Evolutionary conservation across 257 asterid species (phyloP), one percentile per base, ranked within the genome.

Genomic region (Solanum pennellii): DNA sequence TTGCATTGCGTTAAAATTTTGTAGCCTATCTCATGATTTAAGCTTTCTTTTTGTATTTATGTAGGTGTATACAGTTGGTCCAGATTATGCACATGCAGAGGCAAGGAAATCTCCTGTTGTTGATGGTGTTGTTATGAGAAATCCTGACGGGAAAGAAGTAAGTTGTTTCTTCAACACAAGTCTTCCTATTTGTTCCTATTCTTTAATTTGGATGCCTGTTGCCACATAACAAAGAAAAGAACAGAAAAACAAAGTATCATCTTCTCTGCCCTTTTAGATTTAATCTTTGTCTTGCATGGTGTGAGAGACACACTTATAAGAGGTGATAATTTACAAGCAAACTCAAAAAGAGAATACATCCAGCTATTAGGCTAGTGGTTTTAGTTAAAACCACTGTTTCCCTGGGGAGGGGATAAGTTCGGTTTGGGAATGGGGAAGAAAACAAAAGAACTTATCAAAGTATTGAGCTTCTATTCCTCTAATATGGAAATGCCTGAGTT

Each of bases 91-190:
- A 71, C 99, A 97, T 89, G 99, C 99, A 52, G 99, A 97, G 92
- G 99, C 99, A 59, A 94, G 99, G 89, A 97, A 97, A 89, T 97
- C 99, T 92, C 99, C 99, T 39, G 99, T 97, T 86, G 99, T 97
- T 82, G 99, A 97, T 90, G 99, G 99, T 14, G 99, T 97, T 90
- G 99, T 97, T n/a, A 95, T 95, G 99, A 92, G 99, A 94, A 95
- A 97, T 86, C 97, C 96, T 79, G 98, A 97, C 87, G 99, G 99
- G 82, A 97, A 97, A 94, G 99, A 97, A 91, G 99, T 97, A 92
- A 90, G 97, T 88, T 84, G 33, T 23, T 85, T 76, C 83, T 68
- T 68, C 83, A n/a, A 33, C 44, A 44, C 35, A 71, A 44, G 60
- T 56, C 75, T 33, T 49, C 39, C 35, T 65, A 72, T 37, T 1